Percentiles rank a stretch among this genome's conserved stretches.
phyloP scores from a whole-genome alignment of 345 rosid genomes.

The Brassica nigra region DNA sequence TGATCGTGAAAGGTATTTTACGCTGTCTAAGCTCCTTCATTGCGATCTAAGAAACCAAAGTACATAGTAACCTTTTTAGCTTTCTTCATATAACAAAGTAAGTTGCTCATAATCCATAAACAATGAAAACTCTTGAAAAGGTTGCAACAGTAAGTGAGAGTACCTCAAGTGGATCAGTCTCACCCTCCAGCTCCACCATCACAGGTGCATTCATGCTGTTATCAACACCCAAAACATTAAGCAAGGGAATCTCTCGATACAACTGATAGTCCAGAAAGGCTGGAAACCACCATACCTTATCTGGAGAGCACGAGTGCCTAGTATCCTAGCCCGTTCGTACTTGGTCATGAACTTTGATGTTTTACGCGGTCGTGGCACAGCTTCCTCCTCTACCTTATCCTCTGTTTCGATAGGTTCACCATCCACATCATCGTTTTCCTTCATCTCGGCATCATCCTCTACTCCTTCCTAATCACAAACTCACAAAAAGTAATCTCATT shows the following conservation, averaged over 20 bases:
- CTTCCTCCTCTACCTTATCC: slow-evolving; percentile 52
- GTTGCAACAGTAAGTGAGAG: background rate
- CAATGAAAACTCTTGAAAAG: background rate
- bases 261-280: too few relatives aligned
- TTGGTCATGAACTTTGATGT: slow-evolving; percentile 80
- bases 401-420: slow-evolving; percentile 68
- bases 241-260: background rate
- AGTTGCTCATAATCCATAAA: background rate
- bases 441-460: slow-evolving; percentile 7
- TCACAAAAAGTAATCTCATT: background rate
- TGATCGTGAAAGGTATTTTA: slow-evolving; percentile 17
- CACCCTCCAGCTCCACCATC: slow-evolving; percentile 88
- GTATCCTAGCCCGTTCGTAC: slow-evolving; percentile 76
- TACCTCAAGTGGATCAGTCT: slow-evolving; percentile 86
- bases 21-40: slow-evolving; percentile 16
- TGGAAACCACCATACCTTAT: slow-evolving; percentile 53
- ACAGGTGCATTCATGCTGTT: slow-evolving; percentile 89
- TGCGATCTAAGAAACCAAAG: background rate
- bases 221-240: background rate
- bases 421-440: slow-evolving; percentile 46
- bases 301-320: slow-evolving; percentile 82
- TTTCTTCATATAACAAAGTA: background rate
- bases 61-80: background rate
- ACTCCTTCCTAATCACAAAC: background rate
- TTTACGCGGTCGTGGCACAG: slow-evolving; percentile 47